Percentiles rank a stretch among this genome's conserved stretches.
Conservation (phyloP, 2,329 filamentous ascomycete genomes). For the Talaromyces sp. region DNA sequence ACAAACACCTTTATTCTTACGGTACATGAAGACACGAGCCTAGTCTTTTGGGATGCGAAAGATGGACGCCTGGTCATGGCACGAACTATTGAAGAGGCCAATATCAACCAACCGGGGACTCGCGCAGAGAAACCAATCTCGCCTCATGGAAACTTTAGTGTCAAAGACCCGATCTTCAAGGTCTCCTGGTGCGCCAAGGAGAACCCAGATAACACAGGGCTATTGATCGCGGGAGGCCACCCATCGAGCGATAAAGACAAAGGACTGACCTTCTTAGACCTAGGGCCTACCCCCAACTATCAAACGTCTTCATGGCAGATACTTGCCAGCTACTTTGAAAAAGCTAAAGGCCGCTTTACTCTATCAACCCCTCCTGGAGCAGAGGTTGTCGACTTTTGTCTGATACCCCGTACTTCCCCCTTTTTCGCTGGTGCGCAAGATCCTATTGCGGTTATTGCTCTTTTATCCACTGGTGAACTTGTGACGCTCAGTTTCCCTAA, state of each 20-base stretch:
- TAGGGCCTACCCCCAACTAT: slow-evolving; percentile 85
- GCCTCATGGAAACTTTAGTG: slow-evolving; percentile 51
- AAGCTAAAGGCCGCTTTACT: slow-evolving; percentile 66
- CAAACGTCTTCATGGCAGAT: slow-evolving; percentile 87
- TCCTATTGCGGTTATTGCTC: slow-evolving; percentile 75
- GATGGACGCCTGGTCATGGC: slow-evolving; percentile 82
- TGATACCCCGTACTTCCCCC: slow-evolving; percentile 77
- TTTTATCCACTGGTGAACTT: slow-evolving; percentile 82
- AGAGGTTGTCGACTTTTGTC: slow-evolving; percentile 73
- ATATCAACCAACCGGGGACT: slow-evolving; percentile 65
- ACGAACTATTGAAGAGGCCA: slow-evolving; percentile 69
- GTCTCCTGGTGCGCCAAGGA: slow-evolving; percentile 92
- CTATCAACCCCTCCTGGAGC: slow-evolving; percentile 74
- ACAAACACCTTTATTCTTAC: slow-evolving; percentile 86
- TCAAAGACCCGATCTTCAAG: slow-evolving; percentile 71
- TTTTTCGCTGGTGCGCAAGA: slow-evolving; percentile 87
- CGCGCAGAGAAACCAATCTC: slow-evolving; percentile 40
- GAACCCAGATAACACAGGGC: slow-evolving; percentile 87
- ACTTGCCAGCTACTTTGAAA: slow-evolving; percentile 72
- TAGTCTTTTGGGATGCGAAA: slow-evolving; percentile 92
- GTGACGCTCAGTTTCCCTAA: slow-evolving; percentile 89
- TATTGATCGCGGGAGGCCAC: slow-evolving; percentile 81
- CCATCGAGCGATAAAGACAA: slow-evolving; percentile 64
- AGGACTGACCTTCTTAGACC: slow-evolving; percentile 82
- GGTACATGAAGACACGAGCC: slow-evolving; percentile 81